Evolutionary conservation across 805 yeast genomes (phyloP), one percentile per base, ranked within the genome.

Genomic region (Myxozyma neglecta): DNA sequence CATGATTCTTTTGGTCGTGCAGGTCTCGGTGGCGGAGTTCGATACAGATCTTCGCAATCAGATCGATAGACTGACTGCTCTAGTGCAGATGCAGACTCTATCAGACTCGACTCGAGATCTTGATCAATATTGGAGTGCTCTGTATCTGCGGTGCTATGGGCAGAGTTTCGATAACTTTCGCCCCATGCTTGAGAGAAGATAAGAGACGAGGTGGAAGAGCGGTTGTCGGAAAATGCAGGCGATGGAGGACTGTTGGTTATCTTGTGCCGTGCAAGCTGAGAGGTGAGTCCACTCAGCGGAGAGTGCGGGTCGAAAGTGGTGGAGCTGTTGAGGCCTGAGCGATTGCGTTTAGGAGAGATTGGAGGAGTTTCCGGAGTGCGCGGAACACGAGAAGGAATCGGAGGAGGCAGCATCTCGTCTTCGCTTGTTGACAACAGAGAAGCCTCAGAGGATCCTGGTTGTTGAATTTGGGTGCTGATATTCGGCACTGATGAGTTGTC

Each of bases 21-120:
- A 7, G 66, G 66, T 2, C 66, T 53, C 7, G 64, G 56, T 9
- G 66, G 66, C 4, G 66, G 32, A n/a, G 48, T 42, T 14, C 43
- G 39, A 37, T 49, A 40, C 34, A n/a, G 37, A 29, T 16, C 16
- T 13, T 11, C 40, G 34, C 32, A 34, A 18, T 16, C 29, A 13
- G 45, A 35, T 32, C 13, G 20, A 8, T 6, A 9, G 14, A 29
- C 6, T 39, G 54, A 5, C 32, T 18, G 39, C 35, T 40, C 49
- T 36, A 29, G 10, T 2, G 54, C 35, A 14, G 50, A 11, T 4
- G 37, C 18, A 16, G 29, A 48, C 8, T 50, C 53, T 5, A 16
- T 20, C 36, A 37, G 18, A 24, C 44, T 50, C 1, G 14, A 14
- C 34, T 36, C 18, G n/a, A 47, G 24, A 11, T 36, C 40, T 14